Conservation (phyloP, 495 filamentous ascomycete genomes). For the Ramalina peruviana region DNA sequence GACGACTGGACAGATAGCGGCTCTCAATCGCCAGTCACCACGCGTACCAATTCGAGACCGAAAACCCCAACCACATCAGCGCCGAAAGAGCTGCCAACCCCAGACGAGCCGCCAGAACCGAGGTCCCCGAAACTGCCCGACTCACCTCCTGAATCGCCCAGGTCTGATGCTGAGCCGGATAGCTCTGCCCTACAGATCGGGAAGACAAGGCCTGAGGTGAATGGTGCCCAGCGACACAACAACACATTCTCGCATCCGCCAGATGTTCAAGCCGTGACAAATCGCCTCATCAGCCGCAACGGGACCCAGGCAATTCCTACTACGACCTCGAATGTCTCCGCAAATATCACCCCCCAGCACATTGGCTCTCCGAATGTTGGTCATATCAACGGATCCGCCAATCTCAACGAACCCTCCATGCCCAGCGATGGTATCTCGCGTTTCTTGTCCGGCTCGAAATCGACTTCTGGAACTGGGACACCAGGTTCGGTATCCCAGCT, state of each 20-base stretch:
- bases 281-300: conserved; percentile 15
- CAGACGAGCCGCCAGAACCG: conserved; percentile 13
- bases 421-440: conserved; percentile 16
- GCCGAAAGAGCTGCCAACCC: conserved; percentile 11
- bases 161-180: not conserved
- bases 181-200: not conserved
- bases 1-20: conserved; percentile 16
- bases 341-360: conserved; percentile 11
- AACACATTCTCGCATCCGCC: conserved; percentile 6
- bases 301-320: conserved; percentile 2
- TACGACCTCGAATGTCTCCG: conserved; percentile 9
- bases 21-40: conserved; percentile 13
- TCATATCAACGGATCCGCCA: conserved; percentile 8
- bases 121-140: conserved; percentile 8
- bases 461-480: conserved; percentile 11
- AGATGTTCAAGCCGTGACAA: conserved; percentile 14
- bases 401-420: conserved; percentile 10
- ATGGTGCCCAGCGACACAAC: not conserved
- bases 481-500: conserved; percentile 14
- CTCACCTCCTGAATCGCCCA: conserved; percentile 15
- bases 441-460: conserved; percentile 9
- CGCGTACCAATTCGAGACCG: conserved; percentile 5
- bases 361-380: conserved; percentile 10
- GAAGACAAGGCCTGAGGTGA: not conserved
- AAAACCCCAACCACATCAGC: conserved; percentile 3